A percentile compares a stretch with the other conserved stretches of the same genome.
These are phyloP conservation scores for Piromyces sp. DNA, from an alignment of 192 early-diverging fungal species.

Conservation along the genomic window DNA sequence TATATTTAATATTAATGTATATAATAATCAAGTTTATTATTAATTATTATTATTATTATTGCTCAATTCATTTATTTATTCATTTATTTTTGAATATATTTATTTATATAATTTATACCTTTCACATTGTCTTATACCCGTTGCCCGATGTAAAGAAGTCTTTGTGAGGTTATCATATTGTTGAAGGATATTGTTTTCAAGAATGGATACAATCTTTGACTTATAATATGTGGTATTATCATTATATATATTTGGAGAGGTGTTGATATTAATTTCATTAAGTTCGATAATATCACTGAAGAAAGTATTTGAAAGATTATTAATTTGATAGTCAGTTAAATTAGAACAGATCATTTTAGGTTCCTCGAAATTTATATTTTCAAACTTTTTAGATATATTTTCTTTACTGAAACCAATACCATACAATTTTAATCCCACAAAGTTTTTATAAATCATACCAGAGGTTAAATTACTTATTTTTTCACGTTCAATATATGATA, in stretches of 20 bases:
- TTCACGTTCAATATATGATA: neutral
- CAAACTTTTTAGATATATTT: neutral
- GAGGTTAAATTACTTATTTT: neutral
- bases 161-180: neutral
- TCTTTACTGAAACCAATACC: neutral
- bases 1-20: no score
- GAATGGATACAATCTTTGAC: neutral
- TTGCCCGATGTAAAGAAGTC: neutral
- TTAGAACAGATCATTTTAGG: neutral
- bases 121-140: neutral
- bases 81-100: no score
- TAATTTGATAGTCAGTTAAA: neutral
- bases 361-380: neutral
- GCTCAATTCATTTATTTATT: no score
- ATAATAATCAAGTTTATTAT: no score
- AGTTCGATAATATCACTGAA: neutral
- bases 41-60: no score
- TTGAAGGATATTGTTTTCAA: neutral
- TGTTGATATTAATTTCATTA: neutral
- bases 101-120: no score
- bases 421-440: neutral
- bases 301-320: neutral
- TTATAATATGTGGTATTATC: neutral
- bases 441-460: neutral
- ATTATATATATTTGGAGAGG: neutral